Percentiles rank a stretch among this genome's conserved stretches.
phyloP scores from a whole-genome alignment of 345 rosid species.

The Eutrema yunnanense region DNA sequence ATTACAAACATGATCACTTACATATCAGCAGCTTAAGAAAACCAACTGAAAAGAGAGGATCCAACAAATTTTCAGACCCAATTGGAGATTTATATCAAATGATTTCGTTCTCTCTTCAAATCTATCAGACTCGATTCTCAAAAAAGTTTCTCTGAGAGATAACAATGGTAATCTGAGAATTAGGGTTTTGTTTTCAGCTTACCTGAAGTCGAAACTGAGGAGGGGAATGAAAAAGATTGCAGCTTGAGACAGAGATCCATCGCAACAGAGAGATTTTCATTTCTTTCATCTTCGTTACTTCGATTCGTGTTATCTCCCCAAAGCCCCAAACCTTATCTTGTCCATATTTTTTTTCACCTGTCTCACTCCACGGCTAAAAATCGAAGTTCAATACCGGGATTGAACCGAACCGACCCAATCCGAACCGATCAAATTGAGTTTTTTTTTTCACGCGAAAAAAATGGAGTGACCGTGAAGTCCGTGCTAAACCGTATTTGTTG shows the following conservation, averaged over 20 bases:
- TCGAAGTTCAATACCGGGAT: neutral
- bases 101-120: no score
- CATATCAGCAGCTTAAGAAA: no score
- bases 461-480: slow-evolving; percentile 8
- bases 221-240: slow-evolving; percentile 12
- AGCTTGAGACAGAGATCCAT: slow-evolving; percentile 31
- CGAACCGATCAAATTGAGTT: neutral
- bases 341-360: neutral
- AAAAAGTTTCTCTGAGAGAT: neutral
- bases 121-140: no score
- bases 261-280: neutral
- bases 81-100: no score
- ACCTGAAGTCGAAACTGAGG: slow-evolving; percentile 11
- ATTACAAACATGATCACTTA: no score
- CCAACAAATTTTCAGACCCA: no score
- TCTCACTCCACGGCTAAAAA: slow-evolving; percentile 5
- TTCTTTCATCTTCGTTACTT: neutral
- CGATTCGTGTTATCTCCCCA: slow-evolving; percentile 7
- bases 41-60: no score
- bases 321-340: slow-evolving; percentile 4
- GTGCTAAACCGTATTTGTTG: neutral
- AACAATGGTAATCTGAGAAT: neutral
- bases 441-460: neutral
- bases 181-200: slow-evolving; percentile 10
- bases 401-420: neutral